These are phyloP conservation scores for Xylaria sp. DNA, from an alignment of 2,329 filamentous ascomycete genomes.

Conservation along the genomic window DNA sequence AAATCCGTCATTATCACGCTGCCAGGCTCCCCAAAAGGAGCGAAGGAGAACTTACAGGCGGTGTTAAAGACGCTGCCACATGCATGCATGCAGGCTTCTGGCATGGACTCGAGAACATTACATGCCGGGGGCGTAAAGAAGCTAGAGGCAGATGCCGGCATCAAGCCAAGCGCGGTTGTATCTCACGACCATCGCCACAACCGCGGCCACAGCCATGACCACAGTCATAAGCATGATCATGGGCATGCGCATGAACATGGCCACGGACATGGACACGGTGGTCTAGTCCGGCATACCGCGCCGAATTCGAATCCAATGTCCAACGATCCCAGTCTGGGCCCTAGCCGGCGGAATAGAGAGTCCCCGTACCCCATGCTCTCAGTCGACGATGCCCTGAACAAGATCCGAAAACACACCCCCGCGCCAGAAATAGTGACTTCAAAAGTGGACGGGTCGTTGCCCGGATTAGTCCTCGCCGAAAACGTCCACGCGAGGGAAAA, in stretches of 20 bases:
- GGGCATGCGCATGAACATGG: slow-evolving; percentile 56
- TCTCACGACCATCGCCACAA: slow-evolving; percentile 34
- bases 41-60: slow-evolving; percentile 88
- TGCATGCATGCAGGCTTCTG: slow-evolving; percentile 87
- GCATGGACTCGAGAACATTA: slow-evolving; percentile 75
- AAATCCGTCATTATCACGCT: slow-evolving; percentile 83
- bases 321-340: slow-evolving; percentile 63
- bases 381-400: slow-evolving; percentile 75
- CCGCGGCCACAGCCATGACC: slow-evolving; percentile 50
- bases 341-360: slow-evolving; percentile 73
- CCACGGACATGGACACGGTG: slow-evolving; percentile 64
- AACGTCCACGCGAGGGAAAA: slow-evolving; percentile 79
- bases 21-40: slow-evolving; percentile 93
- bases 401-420: slow-evolving; percentile 76
- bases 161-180: slow-evolving; percentile 42
- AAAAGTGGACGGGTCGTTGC: slow-evolving; percentile 66
- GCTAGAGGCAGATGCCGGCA: slow-evolving; percentile 80
- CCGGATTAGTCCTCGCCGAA: slow-evolving; percentile 80
- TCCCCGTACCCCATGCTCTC: slow-evolving; percentile 93
- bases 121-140: slow-evolving; percentile 82
- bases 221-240: slow-evolving; percentile 58
- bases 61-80: slow-evolving; percentile 90
- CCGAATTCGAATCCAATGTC: slow-evolving; percentile 60
- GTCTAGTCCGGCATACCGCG: slow-evolving; percentile 73
- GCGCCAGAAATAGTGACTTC: slow-evolving; percentile 57